Evolutionary conservation across 1,284 basidiomycete genomes (phyloP).

Genomic region (Malassezia obtusa): DNA sequence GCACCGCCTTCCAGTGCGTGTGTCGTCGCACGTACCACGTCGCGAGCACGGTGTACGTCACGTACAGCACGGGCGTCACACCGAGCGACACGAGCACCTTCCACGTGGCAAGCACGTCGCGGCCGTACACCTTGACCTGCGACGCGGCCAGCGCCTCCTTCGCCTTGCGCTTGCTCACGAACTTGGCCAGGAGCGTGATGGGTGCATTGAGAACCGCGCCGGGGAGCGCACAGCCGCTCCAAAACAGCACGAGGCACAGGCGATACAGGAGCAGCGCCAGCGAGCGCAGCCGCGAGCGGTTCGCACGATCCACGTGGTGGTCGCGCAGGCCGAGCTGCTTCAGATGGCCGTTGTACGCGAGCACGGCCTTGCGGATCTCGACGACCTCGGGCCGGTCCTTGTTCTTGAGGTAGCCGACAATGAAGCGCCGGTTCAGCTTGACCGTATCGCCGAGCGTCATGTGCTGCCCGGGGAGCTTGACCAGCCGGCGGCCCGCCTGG

Average conservation of each 20-base stretch:
- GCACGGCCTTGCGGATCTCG: conserved; percentile 70
- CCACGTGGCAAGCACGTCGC: conserved; percentile 95
- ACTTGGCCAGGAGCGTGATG: conserved; percentile 83
- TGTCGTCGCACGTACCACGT: conserved; percentile 62
- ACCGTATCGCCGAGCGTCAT: conserved; percentile 91
- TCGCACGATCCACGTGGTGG: conserved; percentile 78
- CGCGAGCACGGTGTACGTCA: conserved; percentile 54
- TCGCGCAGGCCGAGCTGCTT: conserved; percentile 91
- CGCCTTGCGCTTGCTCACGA: conserved; percentile 80
- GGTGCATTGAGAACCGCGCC: conserved; percentile 91
- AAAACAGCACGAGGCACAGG: conserved; percentile 66
- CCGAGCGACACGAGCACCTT: conserved; percentile 92
- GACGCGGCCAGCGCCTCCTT: conserved; percentile 96
- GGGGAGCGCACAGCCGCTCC: conserved; percentile 79
- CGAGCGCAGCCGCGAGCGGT: conserved; percentile 65
- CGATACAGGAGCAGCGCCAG: conserved; percentile 77
- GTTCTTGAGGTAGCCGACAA: conserved; percentile 84
- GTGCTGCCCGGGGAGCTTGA: conserved; percentile 88
- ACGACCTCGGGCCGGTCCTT: conserved; percentile 85
- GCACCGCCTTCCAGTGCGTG: conserved; percentile 48
- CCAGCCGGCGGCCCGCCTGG: conserved; percentile 87
- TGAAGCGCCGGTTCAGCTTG: conserved; percentile 84
- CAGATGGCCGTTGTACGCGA: conserved; percentile 83
- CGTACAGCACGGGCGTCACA: conserved; percentile 76
- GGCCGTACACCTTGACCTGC: conserved; percentile 84